Base-by-base conservation (phyloP, 2,329 filamentous ascomycete genomes). In the Arthroderma uncinatum region DNA sequence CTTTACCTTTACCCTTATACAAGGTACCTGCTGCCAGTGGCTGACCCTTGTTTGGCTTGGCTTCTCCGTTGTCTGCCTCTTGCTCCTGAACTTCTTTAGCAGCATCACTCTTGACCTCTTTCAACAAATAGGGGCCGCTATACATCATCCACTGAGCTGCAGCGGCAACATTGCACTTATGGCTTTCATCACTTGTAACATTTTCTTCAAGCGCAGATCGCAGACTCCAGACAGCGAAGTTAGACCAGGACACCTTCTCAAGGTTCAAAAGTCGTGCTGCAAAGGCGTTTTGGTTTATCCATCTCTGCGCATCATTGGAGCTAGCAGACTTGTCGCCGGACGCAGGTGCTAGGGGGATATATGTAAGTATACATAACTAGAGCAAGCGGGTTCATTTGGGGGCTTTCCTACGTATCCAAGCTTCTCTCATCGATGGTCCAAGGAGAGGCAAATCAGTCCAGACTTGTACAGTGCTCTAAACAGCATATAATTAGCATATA, bases 161-260 rank as follows among this genome's bases (percentile, higher is more conserved):
- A 9, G 50, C 50, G 14, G 9, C 21, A 39, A 53, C 23, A 12
- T 25, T n/a, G 12, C 50, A 53, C 10, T 37, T 30, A 25, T 39
- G 33, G 25, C 33, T 37, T 39, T 53, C 30, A 7, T 30, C 50
- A 14, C 12, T 21, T 8, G 21, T 37, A 14, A n/a, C 6, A 33
- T 6, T 9, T 7, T 53, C 50, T 39, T 53, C 50, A 7, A 53
- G 50, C 7, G 30, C 50, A 37, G 50, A 37, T 7, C 50, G 50
- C 9, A 53, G 50, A 37, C 30, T 37, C 50, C 50, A 53, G 30
- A 53, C 50, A 14, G 50, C 50, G 33, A 53, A 53, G 50, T 53
- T 36, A 10, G 50, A 53, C 50, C 50, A 53, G 30, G n/a, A 21
- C 2, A 53, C 10, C 36, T 36, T 16, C 1, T 39, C 33, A 23